Evolutionary conservation across 139 green algal species (phyloP), one percentile per base, ranked within the genome.

Genomic region (Mychonastes homosphaera): DNA sequence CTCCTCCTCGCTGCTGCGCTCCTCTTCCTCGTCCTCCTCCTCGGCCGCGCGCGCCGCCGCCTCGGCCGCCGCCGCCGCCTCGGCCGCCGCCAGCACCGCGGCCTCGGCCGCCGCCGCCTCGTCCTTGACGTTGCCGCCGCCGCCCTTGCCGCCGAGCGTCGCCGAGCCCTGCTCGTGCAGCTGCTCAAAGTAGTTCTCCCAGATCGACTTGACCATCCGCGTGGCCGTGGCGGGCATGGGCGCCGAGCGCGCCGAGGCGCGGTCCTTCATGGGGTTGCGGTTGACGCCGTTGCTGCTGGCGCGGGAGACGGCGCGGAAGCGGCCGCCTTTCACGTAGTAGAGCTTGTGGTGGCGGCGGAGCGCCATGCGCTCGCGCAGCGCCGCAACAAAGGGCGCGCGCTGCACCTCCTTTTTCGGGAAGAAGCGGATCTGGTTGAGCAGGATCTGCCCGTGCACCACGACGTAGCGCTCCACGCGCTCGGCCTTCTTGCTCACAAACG

Each of bases 151-250:
- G 54, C 67, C 24, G 50, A 13, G 43, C 61, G 46, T 39, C 53
- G 15, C 43, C 53, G 36, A 60, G 23, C 39, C 59, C 27, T 34
- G 41, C 0, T 34, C 32, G 32, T 46, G 28, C n/a, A n/a, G n/a
- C n/a, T n/a, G n/a, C n/a, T n/a, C n/a, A 53, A 91, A 93, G 77
- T 92, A 95, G 29, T 70, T 61, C 46, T 75, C 63, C 86, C 86
- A 94, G 36, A 94, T 75, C 28, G 57, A 39, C 64, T 88, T 81
- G 30, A 97, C 85, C 79, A 97, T 87, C 41, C 43, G 63, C n/a
- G 90, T 97, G 61, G 88, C 84, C 8, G 89, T 96, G 28, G 90
- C 90, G 7, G 85, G 82, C 90, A 97, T 96, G 41, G 90, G 81
- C 53, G 86, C 88, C 29, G 62, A 33, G 3, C 74, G 67, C 21